Percentiles rank a stretch among this genome's conserved stretches.
phyloP scores from a whole-genome alignment of 768 basidiomycete species.

The Strobilomyces echinocephalus region DNA sequence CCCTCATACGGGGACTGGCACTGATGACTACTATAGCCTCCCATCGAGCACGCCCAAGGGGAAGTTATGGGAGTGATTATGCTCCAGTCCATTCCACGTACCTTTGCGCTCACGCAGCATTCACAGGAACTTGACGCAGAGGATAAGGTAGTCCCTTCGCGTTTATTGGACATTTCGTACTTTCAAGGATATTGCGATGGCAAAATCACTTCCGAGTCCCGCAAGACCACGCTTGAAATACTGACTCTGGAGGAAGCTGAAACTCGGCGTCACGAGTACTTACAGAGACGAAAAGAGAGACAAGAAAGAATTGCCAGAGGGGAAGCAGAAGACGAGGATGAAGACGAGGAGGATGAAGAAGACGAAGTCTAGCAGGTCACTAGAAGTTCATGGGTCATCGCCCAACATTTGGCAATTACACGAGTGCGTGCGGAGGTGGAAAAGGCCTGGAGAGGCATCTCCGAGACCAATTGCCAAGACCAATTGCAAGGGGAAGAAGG shows the following conservation, averaged over 20 bases:
- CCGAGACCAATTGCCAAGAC: too few relatives aligned
- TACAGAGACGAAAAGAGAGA: constrained; percentile 5
- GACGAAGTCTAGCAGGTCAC: background rate
- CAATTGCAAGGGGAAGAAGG: too few relatives aligned
- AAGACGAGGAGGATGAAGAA: constrained; percentile 1
- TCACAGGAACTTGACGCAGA: constrained; percentile 22
- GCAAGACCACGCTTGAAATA: constrained; percentile 21
- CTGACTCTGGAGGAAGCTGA: constrained; percentile 18
- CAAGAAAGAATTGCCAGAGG: constrained; percentile 7
- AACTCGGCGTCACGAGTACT: constrained; percentile 1
- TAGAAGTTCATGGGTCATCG: too few relatives aligned
- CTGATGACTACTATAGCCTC: constrained; percentile 11
- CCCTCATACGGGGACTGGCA: too few relatives aligned
- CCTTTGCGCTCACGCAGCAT: background rate
- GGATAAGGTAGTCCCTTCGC: constrained; percentile 18
- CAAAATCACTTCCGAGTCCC: constrained; percentile 18
- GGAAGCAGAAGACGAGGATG: constrained; percentile 9
- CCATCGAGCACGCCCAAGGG: constrained; percentile 17
- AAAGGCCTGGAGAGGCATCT: too few relatives aligned
- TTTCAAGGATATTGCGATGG: constrained; percentile 25
- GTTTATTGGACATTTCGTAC: constrained; percentile 18
- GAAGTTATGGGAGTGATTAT: background rate
- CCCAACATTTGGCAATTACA: too few relatives aligned
- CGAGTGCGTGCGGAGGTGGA: too few relatives aligned
- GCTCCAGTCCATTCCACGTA: background rate